Base-by-base conservation (phyloP, 2,329 filamentous ascomycete genomes). In the Lecanicillium sp. region DNA sequence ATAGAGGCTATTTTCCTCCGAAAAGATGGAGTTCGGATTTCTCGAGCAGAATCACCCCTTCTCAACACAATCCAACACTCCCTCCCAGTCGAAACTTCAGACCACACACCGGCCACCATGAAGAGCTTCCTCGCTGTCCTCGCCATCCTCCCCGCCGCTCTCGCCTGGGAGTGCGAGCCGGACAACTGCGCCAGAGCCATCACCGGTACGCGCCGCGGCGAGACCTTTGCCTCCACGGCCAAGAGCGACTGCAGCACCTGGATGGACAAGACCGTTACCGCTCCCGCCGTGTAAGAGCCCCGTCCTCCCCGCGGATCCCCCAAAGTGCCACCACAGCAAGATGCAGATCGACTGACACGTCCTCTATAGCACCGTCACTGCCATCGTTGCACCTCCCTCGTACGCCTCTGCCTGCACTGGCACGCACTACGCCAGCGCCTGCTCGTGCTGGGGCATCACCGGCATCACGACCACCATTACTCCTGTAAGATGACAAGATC, bases 141-240 rank as follows among this genome's bases (percentile, higher is more conserved):
- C n/a, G 44, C 44, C 20, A 2, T 45, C 6, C 12, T 45, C 24
- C 43, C 36, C 24, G 7, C 36, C 11, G 44, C 27, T 20, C 19
- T 46, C 19, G 44, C 44, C 27, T 23, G 17, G 6, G 44, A 24
- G 14, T 46, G 44, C 27, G 27, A 46, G 20, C 19, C 44, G 9
- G 44, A 46, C 36, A 46, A 46, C 36, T 46, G 44, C 44, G 44
- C 44, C 20, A 20, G 44, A 29, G 44, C 44, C 5, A 36, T 46
- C 20, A 46, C 44, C 5, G 44, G 44, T 27, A 46, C 44, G 20
- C 36, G 36, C 3, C 44, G 44, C 20, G 44, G 44, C 24, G 44
- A 46, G 14, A n/a, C 20, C 26, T 39, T 40, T 11, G 35, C 33
- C 10, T 32, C 36, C 6, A 3, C 1, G 5, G 44, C 44, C 10